These are phyloP conservation scores for Tricholoma sp. DNA, from an alignment of 768 basidiomycete species.

Conservation along the genomic window DNA sequence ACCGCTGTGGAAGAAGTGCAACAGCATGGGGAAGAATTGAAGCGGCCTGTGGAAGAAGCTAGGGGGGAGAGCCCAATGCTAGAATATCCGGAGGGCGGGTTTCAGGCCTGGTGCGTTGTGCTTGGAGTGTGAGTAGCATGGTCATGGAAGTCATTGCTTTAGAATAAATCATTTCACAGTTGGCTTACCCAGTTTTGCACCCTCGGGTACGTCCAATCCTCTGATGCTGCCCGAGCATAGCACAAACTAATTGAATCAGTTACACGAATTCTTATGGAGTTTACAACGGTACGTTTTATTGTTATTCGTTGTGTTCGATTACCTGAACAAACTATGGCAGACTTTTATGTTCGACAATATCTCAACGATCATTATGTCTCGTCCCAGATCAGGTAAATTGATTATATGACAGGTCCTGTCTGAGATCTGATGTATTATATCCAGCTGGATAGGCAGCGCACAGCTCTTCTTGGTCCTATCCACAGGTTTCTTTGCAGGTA, in stretches of 20 bases:
- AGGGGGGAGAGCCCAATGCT: neutral
- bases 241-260: conserved; percentile 3
- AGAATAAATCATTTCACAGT: conserved; percentile 5
- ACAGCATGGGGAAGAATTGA: neutral
- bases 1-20: neutral
- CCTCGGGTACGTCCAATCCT: conserved; percentile 15
- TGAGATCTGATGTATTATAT: neutral
- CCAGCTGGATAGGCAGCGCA: conserved; percentile 25
- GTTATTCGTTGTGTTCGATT: neutral
- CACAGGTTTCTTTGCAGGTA: conserved; percentile 19
- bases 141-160: neutral
- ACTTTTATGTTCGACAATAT: conserved; percentile 23
- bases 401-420: neutral
- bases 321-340: conserved; percentile 5
- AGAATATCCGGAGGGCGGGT: conserved; percentile 17
- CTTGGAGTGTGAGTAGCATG: conserved; percentile 19
- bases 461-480: conserved; percentile 21
- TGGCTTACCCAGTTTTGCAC: conserved; percentile 21
- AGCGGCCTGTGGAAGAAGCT: neutral
- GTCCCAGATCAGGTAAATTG: conserved; percentile 19
- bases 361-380: conserved; percentile 16
- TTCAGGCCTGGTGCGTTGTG: conserved; percentile 20
- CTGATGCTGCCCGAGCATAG: no score
- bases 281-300: conserved; percentile 12
- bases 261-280: conserved; percentile 20